These are phyloP conservation scores for Butyriboletus loyo DNA, from an alignment of 768 basidiomycete species.

Conservation along the genomic window DNA sequence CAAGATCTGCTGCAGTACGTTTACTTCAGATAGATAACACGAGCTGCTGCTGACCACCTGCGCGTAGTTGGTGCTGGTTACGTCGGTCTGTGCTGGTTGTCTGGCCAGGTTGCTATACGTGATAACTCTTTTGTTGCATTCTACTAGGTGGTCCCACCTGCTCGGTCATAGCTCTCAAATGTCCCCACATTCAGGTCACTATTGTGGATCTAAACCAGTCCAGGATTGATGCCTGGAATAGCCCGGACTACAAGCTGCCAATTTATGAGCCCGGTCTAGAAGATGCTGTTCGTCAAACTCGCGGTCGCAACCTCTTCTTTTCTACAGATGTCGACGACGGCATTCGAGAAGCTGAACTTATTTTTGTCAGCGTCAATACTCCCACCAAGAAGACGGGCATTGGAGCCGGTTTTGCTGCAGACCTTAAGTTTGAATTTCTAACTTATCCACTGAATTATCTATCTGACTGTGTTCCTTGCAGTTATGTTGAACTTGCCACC, in stretches of 20 bases:
- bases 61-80: constrained; percentile 81
- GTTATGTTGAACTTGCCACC: constrained; percentile 96
- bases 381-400: constrained; percentile 98
- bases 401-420: constrained; percentile 96
- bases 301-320: constrained; percentile 97
- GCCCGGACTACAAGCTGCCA: constrained; percentile 75
- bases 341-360: constrained; percentile 93
- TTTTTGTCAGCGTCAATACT: constrained; percentile 98
- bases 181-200: constrained; percentile 90
- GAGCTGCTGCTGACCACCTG: constrained; percentile 5
- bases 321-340: constrained; percentile 91
- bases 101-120: not conserved
- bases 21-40: not conserved
- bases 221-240: constrained; percentile 97
- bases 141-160: constrained; percentile 86
- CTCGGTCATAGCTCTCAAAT: constrained; percentile 91
- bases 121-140: constrained; percentile 15
- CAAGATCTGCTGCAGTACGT: constrained; percentile 88
- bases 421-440: constrained; percentile 77
- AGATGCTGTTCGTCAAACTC: constrained; percentile 81
- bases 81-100: constrained; percentile 60
- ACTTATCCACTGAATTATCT: constrained; percentile 2
- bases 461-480: constrained; percentile 33
- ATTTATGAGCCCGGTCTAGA: constrained; percentile 98
- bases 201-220: constrained; percentile 97